phyloP scores from a whole-genome alignment of 1,139 yeast genomes.

The Sporopachydermia cereana region DNA sequence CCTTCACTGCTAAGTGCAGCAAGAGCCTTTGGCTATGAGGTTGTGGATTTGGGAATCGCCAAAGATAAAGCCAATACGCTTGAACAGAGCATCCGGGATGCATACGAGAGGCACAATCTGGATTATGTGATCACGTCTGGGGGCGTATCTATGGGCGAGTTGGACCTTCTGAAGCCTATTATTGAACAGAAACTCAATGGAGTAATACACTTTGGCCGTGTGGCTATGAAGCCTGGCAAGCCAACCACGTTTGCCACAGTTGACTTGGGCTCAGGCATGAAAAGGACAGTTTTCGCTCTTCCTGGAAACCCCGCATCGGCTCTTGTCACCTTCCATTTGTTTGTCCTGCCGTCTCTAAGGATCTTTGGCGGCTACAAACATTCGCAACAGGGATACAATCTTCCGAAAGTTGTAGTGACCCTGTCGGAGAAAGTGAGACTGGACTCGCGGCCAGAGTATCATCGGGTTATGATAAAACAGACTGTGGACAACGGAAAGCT shows the following conservation, averaged over 20 bases:
- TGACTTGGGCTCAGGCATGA: not conserved
- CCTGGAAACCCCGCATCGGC: slow-evolving; percentile 47
- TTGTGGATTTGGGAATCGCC: slow-evolving; percentile 33
- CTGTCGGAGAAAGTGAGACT: slow-evolving; percentile 22
- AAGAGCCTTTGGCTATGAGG: slow-evolving; percentile 22
- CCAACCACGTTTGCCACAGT: slow-evolving; percentile 42
- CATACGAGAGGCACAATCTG: slow-evolving; percentile 18
- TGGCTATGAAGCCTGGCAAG: slow-evolving; percentile 43
- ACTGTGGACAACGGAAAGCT: slow-evolving; percentile 12
- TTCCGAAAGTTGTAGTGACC: slow-evolving; percentile 24
- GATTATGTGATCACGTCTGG: slow-evolving; percentile 39
- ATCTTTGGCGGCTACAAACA: slow-evolving; percentile 22
- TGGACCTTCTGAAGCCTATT: slow-evolving; percentile 35
- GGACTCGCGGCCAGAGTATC: slow-evolving; percentile 40
- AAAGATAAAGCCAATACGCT: slow-evolving; percentile 23
- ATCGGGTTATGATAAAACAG: slow-evolving; percentile 28
- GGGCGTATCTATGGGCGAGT: slow-evolving; percentile 46
- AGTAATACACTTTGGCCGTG: slow-evolving; percentile 37
- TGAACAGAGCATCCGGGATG: slow-evolving; percentile 16
- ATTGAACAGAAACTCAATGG: slow-evolving; percentile 32
- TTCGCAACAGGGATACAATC: slow-evolving; percentile 8
- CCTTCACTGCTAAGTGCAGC: slow-evolving; percentile 30
- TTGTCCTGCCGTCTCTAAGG: slow-evolving; percentile 34
- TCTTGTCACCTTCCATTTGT: slow-evolving; percentile 32
- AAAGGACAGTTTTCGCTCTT: slow-evolving; percentile 30